phyloP scores from a whole-genome alignment of 1,139 yeast genomes.

The Lodderomyces jiufengensis region DNA sequence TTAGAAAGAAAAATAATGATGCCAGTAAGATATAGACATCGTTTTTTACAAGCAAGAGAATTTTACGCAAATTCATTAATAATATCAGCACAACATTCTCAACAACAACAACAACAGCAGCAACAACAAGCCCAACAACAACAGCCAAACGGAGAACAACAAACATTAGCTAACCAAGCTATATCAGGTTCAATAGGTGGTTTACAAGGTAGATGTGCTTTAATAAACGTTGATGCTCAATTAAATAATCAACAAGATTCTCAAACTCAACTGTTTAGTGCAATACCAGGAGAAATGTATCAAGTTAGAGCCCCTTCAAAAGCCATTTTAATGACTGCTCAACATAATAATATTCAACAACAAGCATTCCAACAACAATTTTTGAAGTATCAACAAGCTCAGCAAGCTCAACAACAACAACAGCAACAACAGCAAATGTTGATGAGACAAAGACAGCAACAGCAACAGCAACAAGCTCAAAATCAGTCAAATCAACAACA shows the following conservation, averaged over 20 bases:
- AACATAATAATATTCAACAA: slow-evolving; percentile 43
- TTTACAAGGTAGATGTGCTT: slow-evolving; percentile 71
- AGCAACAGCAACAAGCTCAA: slow-evolving; percentile 31
- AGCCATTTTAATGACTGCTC: slow-evolving; percentile 43
- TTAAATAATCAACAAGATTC: slow-evolving; percentile 22
- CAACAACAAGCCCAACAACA: slow-evolving; percentile 14
- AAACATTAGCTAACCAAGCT: slow-evolving; percentile 48
- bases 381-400: slow-evolving; percentile 43
- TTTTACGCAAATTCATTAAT: slow-evolving; percentile 66
- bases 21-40: slow-evolving; percentile 67
- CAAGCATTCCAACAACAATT: slow-evolving; percentile 51
- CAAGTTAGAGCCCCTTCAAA: slow-evolving; percentile 65
- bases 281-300: slow-evolving; percentile 49
- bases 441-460: slow-evolving; percentile 30
- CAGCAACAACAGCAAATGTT: slow-evolving; percentile 17
- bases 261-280: slow-evolving; percentile 48
- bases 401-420: slow-evolving; percentile 30
- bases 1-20: slow-evolving; percentile 70
- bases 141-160: slow-evolving; percentile 16
- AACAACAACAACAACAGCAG: slow-evolving; percentile 14
- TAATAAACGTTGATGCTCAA: slow-evolving; percentile 57
- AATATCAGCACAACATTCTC: slow-evolving; percentile 26
- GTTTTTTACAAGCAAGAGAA: slow-evolving; percentile 78
- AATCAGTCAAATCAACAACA: slow-evolving; percentile 27
- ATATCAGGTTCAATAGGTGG: slow-evolving; percentile 63